Conservation (phyloP, 2,329 filamentous ascomycete species). For the Kalaharituber pfeilii region DNA sequence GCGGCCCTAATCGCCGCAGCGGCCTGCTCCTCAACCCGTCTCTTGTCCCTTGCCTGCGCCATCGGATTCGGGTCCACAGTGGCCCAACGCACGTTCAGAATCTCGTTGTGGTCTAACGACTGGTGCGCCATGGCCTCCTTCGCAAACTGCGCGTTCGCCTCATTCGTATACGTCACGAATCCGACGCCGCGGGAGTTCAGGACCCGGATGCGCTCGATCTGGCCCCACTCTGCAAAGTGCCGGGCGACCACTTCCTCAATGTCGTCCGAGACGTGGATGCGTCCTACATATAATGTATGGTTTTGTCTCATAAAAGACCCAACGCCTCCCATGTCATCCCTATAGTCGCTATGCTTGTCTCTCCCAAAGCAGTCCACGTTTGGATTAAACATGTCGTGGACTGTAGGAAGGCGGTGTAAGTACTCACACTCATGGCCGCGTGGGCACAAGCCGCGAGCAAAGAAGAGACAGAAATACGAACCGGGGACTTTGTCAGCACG, state of each 20-base stretch:
- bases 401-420: conserved; percentile 68
- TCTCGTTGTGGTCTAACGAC: conserved; percentile 73
- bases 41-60: conserved; percentile 79
- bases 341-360: conserved; percentile 82
- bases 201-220: conserved; percentile 73
- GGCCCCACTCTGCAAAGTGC: conserved; percentile 94
- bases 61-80: conserved; percentile 92
- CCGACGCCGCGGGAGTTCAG: conserved; percentile 78
- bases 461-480: conserved; percentile 83
- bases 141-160: conserved; percentile 76
- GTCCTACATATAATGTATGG: conserved; percentile 77
- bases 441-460: conserved; percentile 63
- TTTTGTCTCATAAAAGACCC: conserved; percentile 90
- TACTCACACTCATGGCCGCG: conserved; percentile 90
- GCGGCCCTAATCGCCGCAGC: conserved; percentile 82
- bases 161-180: conserved; percentile 87
- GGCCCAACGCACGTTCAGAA: conserved; percentile 92
- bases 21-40: conserved; percentile 83
- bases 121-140: conserved; percentile 96
- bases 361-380: conserved; percentile 92
- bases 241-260: conserved; percentile 91
- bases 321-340: conserved; percentile 95
- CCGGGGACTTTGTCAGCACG: conserved; percentile 59
- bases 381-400: conserved; percentile 79
- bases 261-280: conserved; percentile 90